Evolutionary conservation across 768 basidiomycete genomes (phyloP), one percentile per base, ranked within the genome.

Genomic region (Mrakia blollopis): DNA sequence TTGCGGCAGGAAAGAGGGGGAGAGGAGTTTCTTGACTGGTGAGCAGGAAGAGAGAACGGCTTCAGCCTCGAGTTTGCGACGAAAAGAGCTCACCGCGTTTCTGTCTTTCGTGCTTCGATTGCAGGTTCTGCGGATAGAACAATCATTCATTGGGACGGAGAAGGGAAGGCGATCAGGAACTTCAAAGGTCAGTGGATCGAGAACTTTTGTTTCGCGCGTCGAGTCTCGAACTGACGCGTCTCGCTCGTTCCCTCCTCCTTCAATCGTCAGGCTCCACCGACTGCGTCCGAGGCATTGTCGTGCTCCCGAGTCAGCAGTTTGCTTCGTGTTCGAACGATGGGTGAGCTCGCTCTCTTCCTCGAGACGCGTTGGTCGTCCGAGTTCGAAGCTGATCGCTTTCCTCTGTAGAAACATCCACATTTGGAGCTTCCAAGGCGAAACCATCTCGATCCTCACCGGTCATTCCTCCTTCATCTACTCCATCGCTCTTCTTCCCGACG

Each of bases 391-490:
- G 63, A 67, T 18, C 25, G 2, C 7, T 6, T 47, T 16, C 25
- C 13, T 7, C 30, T 69, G 47, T 23, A 71, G 69, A 4, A 77
- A 80, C 69, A 73, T 82, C 52, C 80, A 80, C 16, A 75, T 80
- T 67, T 81, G 79, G 78, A 75, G 78, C 37, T 79, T 80, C 35
- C 50, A 71, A 5, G 82, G 81, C 18, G 80, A 74, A 30, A 74
- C 80, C 6, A 35, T 79, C 5, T 65, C 73, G 2, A 78, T 73
- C 6, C 72, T 81, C 32, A 41, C 69, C 7, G 82, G 81, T 7
- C 83, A 83, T 71, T 79, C 74, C n/a, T 80, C 81, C 63, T 83
- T 82, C 57, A 80, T 82, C 25, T 83, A 83, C 72, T 75, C 80
- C 13, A 75, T 82, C 30, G 52, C 72, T 9, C 61, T 79, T 5